Conservation (phyloP, 345 rosid genomes). For the Alliaria petiolata region DNA sequence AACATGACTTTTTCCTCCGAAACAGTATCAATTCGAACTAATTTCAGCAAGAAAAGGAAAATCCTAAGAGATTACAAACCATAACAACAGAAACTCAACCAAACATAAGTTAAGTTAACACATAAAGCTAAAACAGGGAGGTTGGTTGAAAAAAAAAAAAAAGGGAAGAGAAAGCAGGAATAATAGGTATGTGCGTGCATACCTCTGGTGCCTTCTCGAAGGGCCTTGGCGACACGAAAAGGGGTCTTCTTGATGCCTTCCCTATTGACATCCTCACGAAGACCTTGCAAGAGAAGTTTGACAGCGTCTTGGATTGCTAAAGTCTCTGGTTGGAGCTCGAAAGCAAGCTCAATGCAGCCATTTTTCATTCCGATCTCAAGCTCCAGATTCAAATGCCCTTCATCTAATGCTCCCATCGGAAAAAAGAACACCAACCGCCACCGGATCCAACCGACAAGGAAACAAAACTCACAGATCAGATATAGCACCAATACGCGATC, state of each 20-base stretch:
- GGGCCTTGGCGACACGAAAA: slow-evolving; percentile 90
- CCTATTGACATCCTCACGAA: slow-evolving; percentile 73
- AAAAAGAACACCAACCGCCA: slow-evolving; percentile 24
- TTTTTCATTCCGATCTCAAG: slow-evolving; percentile 55
- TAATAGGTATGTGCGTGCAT: too few relatives aligned
- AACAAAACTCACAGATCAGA: slow-evolving; percentile 28
- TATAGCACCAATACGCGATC: neutral
- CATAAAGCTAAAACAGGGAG: neutral
- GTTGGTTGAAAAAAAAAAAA: too few relatives aligned
- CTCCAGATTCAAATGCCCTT: slow-evolving; percentile 55
- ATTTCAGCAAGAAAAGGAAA: too few relatives aligned
- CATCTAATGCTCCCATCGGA: slow-evolving; percentile 81
- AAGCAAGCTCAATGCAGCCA: slow-evolving; percentile 38
- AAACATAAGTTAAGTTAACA: neutral
- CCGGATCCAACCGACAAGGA: slow-evolving; percentile 8
- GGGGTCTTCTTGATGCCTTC: slow-evolving; percentile 94
- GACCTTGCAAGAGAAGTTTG: slow-evolving; percentile 68
- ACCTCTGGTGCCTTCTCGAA: slow-evolving; percentile 87
- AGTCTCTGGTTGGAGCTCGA: slow-evolving; percentile 59
- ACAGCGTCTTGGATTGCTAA: slow-evolving; percentile 80
- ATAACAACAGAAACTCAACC: neutral
- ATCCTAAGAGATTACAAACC: too few relatives aligned
- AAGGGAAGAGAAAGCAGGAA: neutral
- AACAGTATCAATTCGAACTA: neutral
- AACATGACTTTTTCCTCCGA: neutral